These are phyloP conservation scores for Phytophthora meadii DNA, from an alignment of 352 stramenopile genomes.

Conservation along the genomic window DNA sequence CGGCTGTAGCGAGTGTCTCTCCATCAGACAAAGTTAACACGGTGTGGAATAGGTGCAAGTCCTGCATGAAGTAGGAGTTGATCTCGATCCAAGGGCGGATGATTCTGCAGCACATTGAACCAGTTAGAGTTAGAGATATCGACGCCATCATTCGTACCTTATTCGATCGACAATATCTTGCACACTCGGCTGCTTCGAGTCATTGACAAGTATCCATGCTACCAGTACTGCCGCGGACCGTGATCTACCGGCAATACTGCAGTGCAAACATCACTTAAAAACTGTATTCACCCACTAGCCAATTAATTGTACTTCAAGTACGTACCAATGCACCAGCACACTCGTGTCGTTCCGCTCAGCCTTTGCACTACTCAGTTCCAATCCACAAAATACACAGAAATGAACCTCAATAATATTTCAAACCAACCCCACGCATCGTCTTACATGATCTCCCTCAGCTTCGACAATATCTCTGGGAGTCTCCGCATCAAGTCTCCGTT, in stretches of 20 bases:
- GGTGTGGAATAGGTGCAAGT: conserved; percentile 54
- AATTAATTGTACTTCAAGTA: too few species aligned
- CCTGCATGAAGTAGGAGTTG: conserved; percentile 60
- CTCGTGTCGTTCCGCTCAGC: conserved; percentile 46
- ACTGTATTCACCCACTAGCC: not conserved
- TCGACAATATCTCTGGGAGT: conserved; percentile 50
- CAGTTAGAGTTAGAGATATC: too few species aligned
- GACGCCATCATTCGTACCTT: conserved; percentile 30
- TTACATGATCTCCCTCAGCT: conserved; percentile 48
- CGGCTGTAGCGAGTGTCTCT: conserved; percentile 8
- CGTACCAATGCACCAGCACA: conserved; percentile 78
- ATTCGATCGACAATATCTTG: conserved; percentile 52
- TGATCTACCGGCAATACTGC: conserved; percentile 71
- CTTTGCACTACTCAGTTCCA: conserved; percentile 30
- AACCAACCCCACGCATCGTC: not conserved
- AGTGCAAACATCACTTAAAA: not conserved
- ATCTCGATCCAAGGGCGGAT: conserved; percentile 77
- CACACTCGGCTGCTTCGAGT: conserved; percentile 28
- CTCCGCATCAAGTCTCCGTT: conserved; percentile 56
- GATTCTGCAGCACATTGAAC: conserved; percentile 32
- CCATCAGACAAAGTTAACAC: conserved; percentile 15
- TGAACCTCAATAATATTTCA: not conserved
- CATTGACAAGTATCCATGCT: conserved; percentile 56
- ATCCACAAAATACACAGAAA: not conserved
- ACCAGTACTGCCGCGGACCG: conserved; percentile 61